phyloP scores from a whole-genome alignment of 2,329 filamentous ascomycete species.

The Lithohypha guttulata region DNA sequence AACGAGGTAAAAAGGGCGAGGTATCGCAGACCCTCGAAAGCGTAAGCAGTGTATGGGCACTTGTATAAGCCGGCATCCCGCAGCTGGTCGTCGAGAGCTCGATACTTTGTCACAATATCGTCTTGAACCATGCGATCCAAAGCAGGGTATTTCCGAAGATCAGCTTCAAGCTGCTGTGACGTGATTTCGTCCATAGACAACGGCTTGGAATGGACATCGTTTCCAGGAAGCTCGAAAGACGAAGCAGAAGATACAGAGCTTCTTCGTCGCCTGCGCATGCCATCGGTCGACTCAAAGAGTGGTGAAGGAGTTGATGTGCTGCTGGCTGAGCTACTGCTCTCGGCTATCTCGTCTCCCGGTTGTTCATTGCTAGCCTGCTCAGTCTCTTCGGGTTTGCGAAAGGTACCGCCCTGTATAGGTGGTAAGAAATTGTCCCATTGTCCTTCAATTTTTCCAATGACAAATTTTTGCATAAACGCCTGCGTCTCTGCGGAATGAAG shows the following conservation, averaged over 20 bases:
- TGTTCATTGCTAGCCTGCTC: slow-evolving; percentile 31
- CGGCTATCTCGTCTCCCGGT: not conserved
- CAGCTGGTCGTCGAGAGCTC: slow-evolving; percentile 62
- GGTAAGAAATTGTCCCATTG: slow-evolving; percentile 80
- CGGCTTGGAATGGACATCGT: slow-evolving; percentile 3
- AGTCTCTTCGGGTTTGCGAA: slow-evolving; percentile 40
- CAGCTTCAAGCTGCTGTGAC: slow-evolving; percentile 12
- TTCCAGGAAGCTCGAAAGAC: slow-evolving; percentile 33
- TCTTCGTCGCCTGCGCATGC: slow-evolving; percentile 3
- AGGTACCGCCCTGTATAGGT: slow-evolving; percentile 80
- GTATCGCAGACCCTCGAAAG: slow-evolving; percentile 64
- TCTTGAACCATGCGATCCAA: slow-evolving; percentile 64
- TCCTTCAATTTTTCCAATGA: slow-evolving; percentile 72
- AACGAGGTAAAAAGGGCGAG: slow-evolving; percentile 52
- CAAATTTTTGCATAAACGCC: slow-evolving; percentile 66
- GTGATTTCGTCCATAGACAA: slow-evolving; percentile 14
- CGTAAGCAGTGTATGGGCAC: slow-evolving; percentile 75
- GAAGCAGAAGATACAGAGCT: slow-evolving; percentile 47
- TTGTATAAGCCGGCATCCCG: slow-evolving; percentile 65
- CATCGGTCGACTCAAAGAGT: slow-evolving; percentile 54
- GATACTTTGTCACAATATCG: slow-evolving; percentile 68
- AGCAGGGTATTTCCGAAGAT: slow-evolving; percentile 57
- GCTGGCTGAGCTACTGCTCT: slow-evolving; percentile 17
- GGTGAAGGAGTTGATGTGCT: slow-evolving; percentile 45
- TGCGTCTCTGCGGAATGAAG: slow-evolving; percentile 72